phyloP scores from a whole-genome alignment of 768 basidiomycete genomes.

The Kwoniella europaea region DNA sequence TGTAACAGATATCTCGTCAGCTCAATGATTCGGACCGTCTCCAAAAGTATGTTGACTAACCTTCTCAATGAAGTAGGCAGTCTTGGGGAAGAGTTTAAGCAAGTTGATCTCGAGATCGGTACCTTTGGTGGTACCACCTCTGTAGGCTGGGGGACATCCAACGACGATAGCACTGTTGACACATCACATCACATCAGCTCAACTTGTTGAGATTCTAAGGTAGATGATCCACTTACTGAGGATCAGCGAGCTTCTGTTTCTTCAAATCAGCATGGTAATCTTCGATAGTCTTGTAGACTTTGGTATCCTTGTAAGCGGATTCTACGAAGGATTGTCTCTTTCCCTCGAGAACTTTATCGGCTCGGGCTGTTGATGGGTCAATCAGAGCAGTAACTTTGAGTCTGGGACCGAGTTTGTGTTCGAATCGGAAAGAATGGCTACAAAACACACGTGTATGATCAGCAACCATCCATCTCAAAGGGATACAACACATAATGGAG shows the following conservation, averaged over 20 bases:
- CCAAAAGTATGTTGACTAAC: conserved; percentile 21
- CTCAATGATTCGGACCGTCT: background rate
- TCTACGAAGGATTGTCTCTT: conserved; percentile 93
- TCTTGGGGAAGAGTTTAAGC: conserved; percentile 82
- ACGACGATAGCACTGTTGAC: conserved; percentile 73
- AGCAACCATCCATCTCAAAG: background rate
- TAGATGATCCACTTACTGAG: conserved; percentile 58
- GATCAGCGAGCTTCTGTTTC: conserved; percentile 65
- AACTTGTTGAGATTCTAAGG: too few species aligned
- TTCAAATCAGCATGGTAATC: conserved; percentile 74
- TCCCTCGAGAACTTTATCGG: conserved; percentile 75
- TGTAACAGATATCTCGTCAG: conserved; percentile 73
- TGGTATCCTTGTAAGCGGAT: conserved; percentile 86
- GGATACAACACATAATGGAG: background rate
- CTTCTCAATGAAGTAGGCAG: conserved; percentile 90
- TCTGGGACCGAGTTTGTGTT: conserved; percentile 87
- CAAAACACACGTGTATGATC: conserved; percentile 19
- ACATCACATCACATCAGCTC: background rate
- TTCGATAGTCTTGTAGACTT: conserved; percentile 79
- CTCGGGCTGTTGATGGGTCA: conserved; percentile 85
- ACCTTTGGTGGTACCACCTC: conserved; percentile 74
- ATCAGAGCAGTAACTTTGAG: conserved; percentile 95
- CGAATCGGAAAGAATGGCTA: conserved; percentile 62
- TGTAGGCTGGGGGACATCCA: conserved; percentile 91
- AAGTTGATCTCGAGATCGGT: conserved; percentile 88